Evolutionary conservation across 164 flowering plant species (phyloP), one percentile per base, ranked within the genome.

Genomic region (Santalum album): DNA sequence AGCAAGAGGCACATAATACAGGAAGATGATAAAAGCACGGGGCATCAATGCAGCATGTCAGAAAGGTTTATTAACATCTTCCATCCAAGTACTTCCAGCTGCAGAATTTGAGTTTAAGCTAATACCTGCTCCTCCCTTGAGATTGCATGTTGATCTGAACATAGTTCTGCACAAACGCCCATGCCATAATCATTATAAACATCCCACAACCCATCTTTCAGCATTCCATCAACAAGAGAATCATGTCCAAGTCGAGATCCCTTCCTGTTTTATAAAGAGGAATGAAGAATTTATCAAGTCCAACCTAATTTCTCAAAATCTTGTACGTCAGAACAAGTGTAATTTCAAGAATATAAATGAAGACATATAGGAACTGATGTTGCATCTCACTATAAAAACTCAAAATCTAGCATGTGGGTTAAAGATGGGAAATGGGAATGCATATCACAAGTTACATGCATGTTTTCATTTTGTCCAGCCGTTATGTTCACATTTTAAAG

Each of bases 231-330:
- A 59, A 87, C 80, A 62, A 42, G 57, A 58, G 81, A 56, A 67
- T 84, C 96, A 72, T 87, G 91, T 29, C 96, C 96, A n/a, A 42
- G 12, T 42, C 45, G 45, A 11, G 45, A 42, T 4, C 45, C 45
- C 21, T 42, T 42, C 21, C 45, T 42, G 45, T 17, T n/a, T 42
- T 42, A 29, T 9, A 9, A 29, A 3, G 34, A 29, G 4, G 4
- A 29, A 36, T 36, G 40, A 36, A 36, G 16, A 36, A 7, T 36
- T 6, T 36, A 15, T 9, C 12, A 36, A 36, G 2, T 36, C 40
- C 40, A 36, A 15, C 9, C 45, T 42, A 42, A 2, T 42, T 42
- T 42, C 20, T 16, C 19, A 42, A n/a, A 4, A 42, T 9, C n/a
- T n/a, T n/a, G n/a, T n/a, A n/a, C n/a, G n/a, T n/a, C n/a, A n/a